These are phyloP conservation scores for Zymoseptoria ardabiliae DNA, from an alignment of 2,329 filamentous ascomycete genomes.

Conservation along the genomic window DNA sequence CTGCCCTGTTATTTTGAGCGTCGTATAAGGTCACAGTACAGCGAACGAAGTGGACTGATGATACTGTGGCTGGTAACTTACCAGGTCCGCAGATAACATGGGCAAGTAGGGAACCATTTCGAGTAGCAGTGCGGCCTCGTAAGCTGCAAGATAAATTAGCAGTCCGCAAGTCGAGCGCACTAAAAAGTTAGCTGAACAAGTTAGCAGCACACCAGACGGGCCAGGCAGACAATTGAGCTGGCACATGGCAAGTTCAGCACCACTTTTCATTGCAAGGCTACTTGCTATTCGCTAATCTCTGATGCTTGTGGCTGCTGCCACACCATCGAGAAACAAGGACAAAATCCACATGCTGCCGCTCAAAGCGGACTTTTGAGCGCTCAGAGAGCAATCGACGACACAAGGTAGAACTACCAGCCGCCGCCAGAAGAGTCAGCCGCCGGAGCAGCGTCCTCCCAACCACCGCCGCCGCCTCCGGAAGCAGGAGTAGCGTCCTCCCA, in stretches of 20 bases:
- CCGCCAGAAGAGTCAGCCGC: conserved; percentile 2
- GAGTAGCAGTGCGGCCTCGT: no score
- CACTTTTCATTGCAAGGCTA: background rate
- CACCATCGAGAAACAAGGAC: background rate
- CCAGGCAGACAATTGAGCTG: background rate
- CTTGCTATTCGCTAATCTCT: background rate
- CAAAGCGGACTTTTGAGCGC: background rate
- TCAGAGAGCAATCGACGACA: background rate
- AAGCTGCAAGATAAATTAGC: no score
- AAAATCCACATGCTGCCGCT: background rate
- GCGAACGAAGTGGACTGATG: no score
- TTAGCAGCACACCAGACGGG: background rate
- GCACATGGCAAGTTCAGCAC: background rate
- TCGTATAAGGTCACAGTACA: no score
- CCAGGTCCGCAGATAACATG: no score
- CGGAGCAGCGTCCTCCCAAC: conserved; percentile 3
- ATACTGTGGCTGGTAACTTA: no score
- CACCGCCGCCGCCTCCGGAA: conserved; percentile 2
- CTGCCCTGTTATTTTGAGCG: no score
- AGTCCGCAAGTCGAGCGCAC: no score
- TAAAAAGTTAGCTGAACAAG: no score
- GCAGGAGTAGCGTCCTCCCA: conserved; percentile 5
- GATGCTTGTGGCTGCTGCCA: background rate
- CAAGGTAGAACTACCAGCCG: background rate
- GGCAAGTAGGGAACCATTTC: no score